Evolutionary conservation across 305 asterid genomes (phyloP), one percentile per base, ranked within the genome.

Genomic region (Fraxinus baroniana): DNA sequence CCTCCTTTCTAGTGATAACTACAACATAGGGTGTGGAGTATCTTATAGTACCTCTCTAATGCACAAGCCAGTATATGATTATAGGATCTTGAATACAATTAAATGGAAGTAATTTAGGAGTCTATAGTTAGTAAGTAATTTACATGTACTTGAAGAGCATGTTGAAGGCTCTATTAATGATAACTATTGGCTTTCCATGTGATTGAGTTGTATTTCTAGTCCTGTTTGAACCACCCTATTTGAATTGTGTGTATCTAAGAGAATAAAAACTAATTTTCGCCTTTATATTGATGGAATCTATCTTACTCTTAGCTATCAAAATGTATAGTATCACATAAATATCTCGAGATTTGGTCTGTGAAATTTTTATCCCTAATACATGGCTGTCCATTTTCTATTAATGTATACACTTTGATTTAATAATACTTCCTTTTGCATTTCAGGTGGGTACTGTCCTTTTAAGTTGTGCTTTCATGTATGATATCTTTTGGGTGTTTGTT

Each of bases 401-500:
- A 28, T 36, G 5, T 28, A 30, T 30, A 33, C 24, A 6, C 76
- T 71, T 15, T 30, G 5, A 71, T 71, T 32, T 33, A 71, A 70
- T 30, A 28, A 30, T 17, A 52, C 17, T 9, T 17, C 28, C 73
- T 13, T 78, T 74, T 73, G 60, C 79, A 79, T 85, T 79, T 86
- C 93, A 95, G 99, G 98, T 95, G 81, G 98, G 98, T 12, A 90
- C 98, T 0, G 96, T 94, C 74, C 95, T 95, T 68, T 87, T 95
- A 84, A 82, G 97, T 80, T 95, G 99, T 44, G 97, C 99, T 39
- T 95, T 95, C 93, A 70, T 93, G 87, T 95, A 94, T 33, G 99
- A 92, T 92, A 94, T 95, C 76, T 95, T 95, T 84, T 95, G 99
- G 99, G 99, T 95, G 83, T 95, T 95, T 68, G 75, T 92, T 60